phyloP scores from a whole-genome alignment of 306 rosid species.

The Lablab purpureus region DNA sequence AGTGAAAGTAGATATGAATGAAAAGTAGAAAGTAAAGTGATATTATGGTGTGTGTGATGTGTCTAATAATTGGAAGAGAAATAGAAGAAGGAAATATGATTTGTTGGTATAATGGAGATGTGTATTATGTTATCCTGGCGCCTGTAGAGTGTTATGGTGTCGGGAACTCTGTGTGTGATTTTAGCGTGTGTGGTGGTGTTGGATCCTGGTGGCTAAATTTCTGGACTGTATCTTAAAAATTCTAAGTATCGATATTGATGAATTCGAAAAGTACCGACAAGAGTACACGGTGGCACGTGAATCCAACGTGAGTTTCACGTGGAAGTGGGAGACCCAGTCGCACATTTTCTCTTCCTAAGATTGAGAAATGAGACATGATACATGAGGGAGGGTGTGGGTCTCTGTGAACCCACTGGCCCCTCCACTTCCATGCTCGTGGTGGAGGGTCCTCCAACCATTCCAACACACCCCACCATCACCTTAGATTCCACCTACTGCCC shows the following conservation, averaged over 20 bases:
- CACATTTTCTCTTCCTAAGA: background rate
- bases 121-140: background rate
- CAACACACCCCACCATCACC: conserved; percentile 36
- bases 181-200: conserved; percentile 33
- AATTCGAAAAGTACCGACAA: conserved; percentile 50
- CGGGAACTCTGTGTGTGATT: background rate
- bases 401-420: background rate
- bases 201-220: background rate
- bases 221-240: background rate
- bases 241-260: background rate
- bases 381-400: conserved; percentile 39
- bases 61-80: background rate
- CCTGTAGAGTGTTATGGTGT: conserved; percentile 20
- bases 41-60: no score
- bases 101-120: background rate
- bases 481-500: conserved; percentile 40
- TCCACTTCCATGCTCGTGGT: background rate
- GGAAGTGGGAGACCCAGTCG: conserved; percentile 34
- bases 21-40: no score
- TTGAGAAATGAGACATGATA: conserved; percentile 9
- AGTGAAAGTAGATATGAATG: no score
- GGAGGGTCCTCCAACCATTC: conserved; percentile 17
- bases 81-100: background rate
- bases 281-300: conserved; percentile 56
- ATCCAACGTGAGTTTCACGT: conserved; percentile 51